phyloP scores from a whole-genome alignment of 805 yeast genomes.

The Candida michaelii region DNA sequence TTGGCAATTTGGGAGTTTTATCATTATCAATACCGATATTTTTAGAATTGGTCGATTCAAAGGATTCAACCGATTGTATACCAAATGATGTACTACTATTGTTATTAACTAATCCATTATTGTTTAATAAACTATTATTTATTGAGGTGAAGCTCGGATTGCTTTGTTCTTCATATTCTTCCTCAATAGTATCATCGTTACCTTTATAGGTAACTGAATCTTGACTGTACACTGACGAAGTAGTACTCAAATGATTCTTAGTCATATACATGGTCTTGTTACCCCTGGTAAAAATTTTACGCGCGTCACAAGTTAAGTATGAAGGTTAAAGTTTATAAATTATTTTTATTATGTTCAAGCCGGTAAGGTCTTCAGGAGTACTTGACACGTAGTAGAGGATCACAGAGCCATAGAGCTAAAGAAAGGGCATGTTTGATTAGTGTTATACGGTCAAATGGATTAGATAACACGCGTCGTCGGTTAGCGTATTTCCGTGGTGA shows the following conservation, averaged over 20 bases:
- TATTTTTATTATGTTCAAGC: too few relatives aligned
- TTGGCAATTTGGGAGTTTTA: conserved; percentile 30
- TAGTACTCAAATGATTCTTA: conserved; percentile 26
- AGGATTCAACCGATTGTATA: conserved; percentile 6
- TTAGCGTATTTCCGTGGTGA: background rate
- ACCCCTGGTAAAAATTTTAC: conserved; percentile 3
- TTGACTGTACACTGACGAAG: conserved; percentile 37
- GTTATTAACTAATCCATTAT: conserved; percentile 28
- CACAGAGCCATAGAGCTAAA: background rate
- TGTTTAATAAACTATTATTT: conserved; percentile 30
- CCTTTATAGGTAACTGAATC: conserved; percentile 12
- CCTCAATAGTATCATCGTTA: conserved; percentile 9
- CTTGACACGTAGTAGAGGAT: background rate
- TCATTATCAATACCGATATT: conserved; percentile 20
- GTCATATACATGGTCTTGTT: background rate
- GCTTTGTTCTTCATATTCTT: conserved; percentile 6
- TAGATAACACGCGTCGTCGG: too few relatives aligned
- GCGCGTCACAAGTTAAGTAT: background rate
- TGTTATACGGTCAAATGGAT: too few relatives aligned
- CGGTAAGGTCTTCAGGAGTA: too few relatives aligned
- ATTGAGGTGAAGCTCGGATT: conserved; percentile 36
- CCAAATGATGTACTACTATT: conserved; percentile 12
- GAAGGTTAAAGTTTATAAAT: too few relatives aligned
- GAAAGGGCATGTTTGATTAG: too few relatives aligned
- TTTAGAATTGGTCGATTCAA: background rate